Evolutionary conservation across 2,329 filamentous ascomycete species (phyloP), one percentile per base, ranked within the genome.

Genomic region (Penicillium brevicompactum): DNA sequence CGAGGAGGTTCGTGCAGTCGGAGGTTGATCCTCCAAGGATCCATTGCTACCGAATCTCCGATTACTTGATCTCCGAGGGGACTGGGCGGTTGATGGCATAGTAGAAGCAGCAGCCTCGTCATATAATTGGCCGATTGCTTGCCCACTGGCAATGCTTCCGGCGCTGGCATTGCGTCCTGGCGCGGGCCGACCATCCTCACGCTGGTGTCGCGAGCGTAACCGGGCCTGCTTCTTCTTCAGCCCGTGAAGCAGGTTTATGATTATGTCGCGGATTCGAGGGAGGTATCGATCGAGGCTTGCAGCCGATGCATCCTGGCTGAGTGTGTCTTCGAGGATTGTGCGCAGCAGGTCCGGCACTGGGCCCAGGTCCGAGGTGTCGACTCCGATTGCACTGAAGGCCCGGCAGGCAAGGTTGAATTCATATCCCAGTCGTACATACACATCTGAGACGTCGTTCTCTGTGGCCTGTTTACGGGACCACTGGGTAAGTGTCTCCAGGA

Each of bases 401-500:
- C 94, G 89, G 74, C 93, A 97, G 27, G 94, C 94, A 80, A 99
- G 94, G 76, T 99, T 99, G 82, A 99, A 99, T 76, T 99, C 94
- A 76, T 99, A 99, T 45, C 94, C 94, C 58, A 99, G 80, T 58
- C 94, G 89, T 57, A 99, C 94, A 72, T 99, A 99, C 66, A 99
- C 94, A 73, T 99, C 94, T 11, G 94, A 97, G 56, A 99, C 94
- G 73, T 97, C 91, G 58, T 88, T 90, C 76, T 99, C 94, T 60
- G 91, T 92, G 51, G 94, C 92, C 67, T 90, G 87, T 59, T 90
- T 89, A 54, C 93, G 90, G 56, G 94, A 99, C 94, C 94, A 99
- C 81, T 96, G 90, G 45, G 94, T 99, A 59, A 99, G 82, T 5
- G 93, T 99, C 79, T 99, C 94, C 59, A 99, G 87, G 2, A 99